Evolutionary conservation across 2,329 filamentous ascomycete genomes (phyloP), one percentile per base, ranked within the genome.

Genomic region (Cladosporium sp.): DNA sequence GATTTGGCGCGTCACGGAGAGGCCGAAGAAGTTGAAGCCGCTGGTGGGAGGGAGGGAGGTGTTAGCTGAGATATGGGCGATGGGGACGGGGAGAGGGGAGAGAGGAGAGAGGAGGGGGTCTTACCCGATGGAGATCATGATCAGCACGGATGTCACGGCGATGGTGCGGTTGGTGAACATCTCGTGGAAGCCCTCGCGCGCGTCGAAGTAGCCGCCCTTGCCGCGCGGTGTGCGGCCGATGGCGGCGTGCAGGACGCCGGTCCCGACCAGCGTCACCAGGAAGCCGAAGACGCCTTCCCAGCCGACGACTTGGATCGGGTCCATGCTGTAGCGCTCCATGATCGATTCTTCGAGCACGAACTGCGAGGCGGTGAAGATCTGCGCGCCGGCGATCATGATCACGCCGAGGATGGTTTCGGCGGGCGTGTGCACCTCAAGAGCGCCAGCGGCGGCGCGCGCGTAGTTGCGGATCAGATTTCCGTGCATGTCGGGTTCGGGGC

Each of bases 91-190:
- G 22, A 45, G 16, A 18, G 16, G 16, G 16, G 16, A 10, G 14
- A 14, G 28, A 46, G 16, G 16, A 10, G 14, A 14, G 28, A 46
- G 16, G 43, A 45, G 50, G 46, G 32, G 46, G 19, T 76, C 82
- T 67, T 81, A 95, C 87, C 92, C 92, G 63, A 98, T 98, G 64
- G 89, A 95, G 60, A 98, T 80, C 93, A 98, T 98, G 68, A 97
- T 97, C 54, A 95, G 70, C 7, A 97, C 51, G 59, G 89, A 95
- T 18, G 88, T 88, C 3, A 91, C 62, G 31, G 85, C 81, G 55
- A 98, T 84, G 13, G 80, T 73, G 49, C 75, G 35, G 70, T 91
- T 84, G 34, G 83, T 75, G 9, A 82, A 83, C 71, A 98, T 83
- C 71, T 97, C 83, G 57, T 82, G 81, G 77, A 89, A 86, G 11